Percentiles rank a stretch among this genome's conserved stretches.
Evolutionary conservation across 2,329 filamentous ascomycete genomes (phyloP).

Genomic region (Pseudogymnoascus sp.): DNA sequence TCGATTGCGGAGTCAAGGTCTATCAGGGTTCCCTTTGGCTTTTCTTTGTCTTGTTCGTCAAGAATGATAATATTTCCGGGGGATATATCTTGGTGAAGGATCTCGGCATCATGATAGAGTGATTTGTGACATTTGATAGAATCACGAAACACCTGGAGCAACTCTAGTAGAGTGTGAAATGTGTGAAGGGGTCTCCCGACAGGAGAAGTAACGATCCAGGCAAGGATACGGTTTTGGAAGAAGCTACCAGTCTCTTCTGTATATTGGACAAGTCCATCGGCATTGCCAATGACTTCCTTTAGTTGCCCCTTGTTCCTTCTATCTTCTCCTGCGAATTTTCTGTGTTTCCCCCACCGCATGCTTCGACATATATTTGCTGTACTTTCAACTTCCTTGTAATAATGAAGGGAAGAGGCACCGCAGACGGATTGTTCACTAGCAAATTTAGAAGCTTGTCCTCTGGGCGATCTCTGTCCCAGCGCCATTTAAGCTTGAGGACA

Average conservation of each 20-base stretch:
- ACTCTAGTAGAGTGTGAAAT: background rate
- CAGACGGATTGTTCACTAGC: slow-evolving; percentile 24
- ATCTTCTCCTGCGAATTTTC: background rate
- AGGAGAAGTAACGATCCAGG: background rate
- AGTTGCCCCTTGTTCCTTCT: background rate
- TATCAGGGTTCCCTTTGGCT: slow-evolving; percentile 20
- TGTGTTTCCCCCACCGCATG: background rate
- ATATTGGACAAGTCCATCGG: background rate
- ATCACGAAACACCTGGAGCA: background rate
- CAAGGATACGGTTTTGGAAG: background rate
- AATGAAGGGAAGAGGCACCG: slow-evolving; percentile 25
- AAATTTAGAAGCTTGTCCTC: slow-evolving; percentile 26
- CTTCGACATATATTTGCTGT: background rate
- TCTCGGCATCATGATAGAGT: background rate
- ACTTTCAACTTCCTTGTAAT: background rate
- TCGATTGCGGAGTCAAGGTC: slow-evolving; percentile 21
- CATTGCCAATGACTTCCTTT: background rate
- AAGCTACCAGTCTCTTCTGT: background rate
- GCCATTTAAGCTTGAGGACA: background rate
- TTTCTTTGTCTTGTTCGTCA: slow-evolving; percentile 15
- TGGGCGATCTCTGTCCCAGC: background rate
- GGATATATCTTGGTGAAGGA: background rate
- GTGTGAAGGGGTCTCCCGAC: background rate
- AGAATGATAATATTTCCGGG: slow-evolving; percentile 14
- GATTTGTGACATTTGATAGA: background rate